phyloP scores from a whole-genome alignment of 164 flowering plant species.

The Umbellularia californica region DNA sequence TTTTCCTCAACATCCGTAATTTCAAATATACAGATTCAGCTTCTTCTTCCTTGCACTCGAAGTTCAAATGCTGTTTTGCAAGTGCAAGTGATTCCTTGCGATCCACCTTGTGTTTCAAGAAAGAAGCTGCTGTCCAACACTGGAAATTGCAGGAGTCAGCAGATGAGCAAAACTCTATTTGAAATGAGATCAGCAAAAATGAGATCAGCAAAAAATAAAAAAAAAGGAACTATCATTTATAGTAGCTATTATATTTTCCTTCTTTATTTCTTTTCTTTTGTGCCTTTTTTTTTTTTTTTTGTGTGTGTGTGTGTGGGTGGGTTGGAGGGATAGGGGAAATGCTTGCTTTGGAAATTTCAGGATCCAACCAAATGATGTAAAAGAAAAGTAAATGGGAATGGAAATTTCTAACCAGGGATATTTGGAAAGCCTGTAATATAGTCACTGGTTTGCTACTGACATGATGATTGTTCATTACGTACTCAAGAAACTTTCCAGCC shows the following conservation, averaged over 20 bases:
- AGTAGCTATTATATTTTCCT: too few species aligned
- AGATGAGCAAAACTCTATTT: too few species aligned
- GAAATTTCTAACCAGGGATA: slow-evolving; percentile 64
- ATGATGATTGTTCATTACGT: slow-evolving; percentile 52
- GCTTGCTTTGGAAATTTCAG: background rate
- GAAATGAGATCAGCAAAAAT: too few species aligned
- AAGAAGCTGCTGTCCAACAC: slow-evolving; percentile 76
- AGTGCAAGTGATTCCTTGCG: slow-evolving; percentile 47
- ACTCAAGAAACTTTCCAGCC: slow-evolving; percentile 58
- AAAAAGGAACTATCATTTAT: too few species aligned
- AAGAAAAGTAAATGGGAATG: background rate
- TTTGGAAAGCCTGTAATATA: slow-evolving; percentile 69
- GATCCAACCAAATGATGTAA: slow-evolving; percentile 1
- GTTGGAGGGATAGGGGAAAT: background rate
- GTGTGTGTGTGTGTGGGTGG: background rate
- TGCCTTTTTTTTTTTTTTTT: too few species aligned
- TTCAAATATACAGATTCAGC: slow-evolving; percentile 38
- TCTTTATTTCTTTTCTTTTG: too few species aligned
- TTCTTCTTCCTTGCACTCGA: slow-evolving; percentile 57
- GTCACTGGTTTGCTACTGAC: slow-evolving; percentile 47
- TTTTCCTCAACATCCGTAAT: slow-evolving; percentile 39
- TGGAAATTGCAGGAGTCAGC: slow-evolving; percentile 22
- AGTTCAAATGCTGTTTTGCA: slow-evolving; percentile 48
- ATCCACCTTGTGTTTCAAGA: slow-evolving; percentile 41
- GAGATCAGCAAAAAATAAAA: too few species aligned